Percentiles rank a stretch among this genome's conserved stretches.
Conservation (phyloP, 225 moss, liverwort and hornwort genomes). For the Pseudoscleropodium purum region DNA sequence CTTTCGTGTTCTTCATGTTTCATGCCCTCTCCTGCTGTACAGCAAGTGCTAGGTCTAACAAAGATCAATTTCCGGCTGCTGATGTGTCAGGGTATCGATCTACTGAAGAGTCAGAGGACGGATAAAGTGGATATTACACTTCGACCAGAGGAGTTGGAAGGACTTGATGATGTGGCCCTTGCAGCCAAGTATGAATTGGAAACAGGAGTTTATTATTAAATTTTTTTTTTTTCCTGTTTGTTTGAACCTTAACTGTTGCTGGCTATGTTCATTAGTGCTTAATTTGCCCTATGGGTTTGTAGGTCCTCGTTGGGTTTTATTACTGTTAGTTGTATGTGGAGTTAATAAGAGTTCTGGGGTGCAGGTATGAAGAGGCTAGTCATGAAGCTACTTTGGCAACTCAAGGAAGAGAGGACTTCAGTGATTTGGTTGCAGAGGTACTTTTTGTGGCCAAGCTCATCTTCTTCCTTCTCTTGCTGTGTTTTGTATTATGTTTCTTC, state of each 20-base stretch:
- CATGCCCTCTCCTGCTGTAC: not conserved
- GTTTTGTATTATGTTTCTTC: not conserved
- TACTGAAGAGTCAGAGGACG: constrained; percentile 96
- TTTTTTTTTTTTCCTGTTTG: not conserved
- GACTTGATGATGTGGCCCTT: constrained; percentile 92
- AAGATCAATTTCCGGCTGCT: not conserved
- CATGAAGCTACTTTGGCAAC: constrained; percentile 86
- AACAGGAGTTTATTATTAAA: not conserved
- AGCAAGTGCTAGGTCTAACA: not conserved
- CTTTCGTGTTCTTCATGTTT: not conserved
- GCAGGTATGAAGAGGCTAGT: constrained; percentile 95
- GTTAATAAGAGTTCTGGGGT: constrained; percentile 5
- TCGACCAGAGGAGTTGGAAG: constrained; percentile 97
- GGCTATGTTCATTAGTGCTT: not conserved
- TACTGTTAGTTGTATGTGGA: not conserved
- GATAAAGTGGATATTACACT: constrained; percentile 99
- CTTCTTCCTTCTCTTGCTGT: not conserved
- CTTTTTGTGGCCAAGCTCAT: not conserved
- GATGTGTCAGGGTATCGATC: constrained; percentile 53
- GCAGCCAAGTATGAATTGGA: constrained; percentile 84
- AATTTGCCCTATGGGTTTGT: not conserved
- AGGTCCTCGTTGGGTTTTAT: not conserved
- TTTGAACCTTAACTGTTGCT: not conserved
- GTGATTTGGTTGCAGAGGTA: constrained; percentile 98
- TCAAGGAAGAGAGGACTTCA: constrained; percentile 90